Conservation (phyloP, 1,284 basidiomycete species). For the Rhodotorula sp. region DNA sequence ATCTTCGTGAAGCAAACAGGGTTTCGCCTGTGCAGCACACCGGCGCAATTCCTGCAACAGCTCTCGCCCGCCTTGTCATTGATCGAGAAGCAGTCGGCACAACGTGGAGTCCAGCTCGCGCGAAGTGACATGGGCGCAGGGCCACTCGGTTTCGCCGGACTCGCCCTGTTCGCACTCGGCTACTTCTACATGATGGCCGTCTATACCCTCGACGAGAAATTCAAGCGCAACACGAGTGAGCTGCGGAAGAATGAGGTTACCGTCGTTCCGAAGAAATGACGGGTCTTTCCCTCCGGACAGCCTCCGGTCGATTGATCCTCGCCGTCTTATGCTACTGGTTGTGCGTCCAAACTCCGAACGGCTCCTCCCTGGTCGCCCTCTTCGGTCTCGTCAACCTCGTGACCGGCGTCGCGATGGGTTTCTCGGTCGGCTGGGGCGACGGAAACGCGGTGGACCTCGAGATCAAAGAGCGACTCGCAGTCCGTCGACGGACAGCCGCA, state of each 20-base stretch:
- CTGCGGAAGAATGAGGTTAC: neutral
- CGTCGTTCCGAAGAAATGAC: neutral
- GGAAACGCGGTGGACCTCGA: constrained; percentile 36
- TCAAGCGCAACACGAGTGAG: constrained; percentile 28
- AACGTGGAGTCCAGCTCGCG: neutral
- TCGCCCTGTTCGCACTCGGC: neutral
- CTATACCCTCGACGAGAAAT: constrained; percentile 34
- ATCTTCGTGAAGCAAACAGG: neutral
- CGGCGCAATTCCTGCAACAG: neutral
- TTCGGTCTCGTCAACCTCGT: constrained; percentile 10
- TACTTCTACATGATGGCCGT: constrained; percentile 10
- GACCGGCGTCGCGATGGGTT: constrained; percentile 17
- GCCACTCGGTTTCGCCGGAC: constrained; percentile 4
- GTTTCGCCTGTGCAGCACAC: neutral
- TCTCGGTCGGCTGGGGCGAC: constrained; percentile 28
- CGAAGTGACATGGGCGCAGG: neutral
- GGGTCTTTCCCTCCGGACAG: neutral
- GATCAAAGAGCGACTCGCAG: constrained; percentile 2
- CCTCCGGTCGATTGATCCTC: constrained; percentile 25
- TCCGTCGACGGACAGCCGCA: neutral
- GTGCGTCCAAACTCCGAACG: constrained; percentile 9
- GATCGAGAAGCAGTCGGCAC: neutral
- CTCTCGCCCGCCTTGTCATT: neutral
- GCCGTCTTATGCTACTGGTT: constrained; percentile 11
- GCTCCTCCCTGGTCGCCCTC: constrained; percentile 19